A percentile compares a stretch with the other conserved stretches of the same genome.
phyloP scores from a whole-genome alignment of 495 filamentous ascomycete genomes.

The Usnea hakonensis region DNA sequence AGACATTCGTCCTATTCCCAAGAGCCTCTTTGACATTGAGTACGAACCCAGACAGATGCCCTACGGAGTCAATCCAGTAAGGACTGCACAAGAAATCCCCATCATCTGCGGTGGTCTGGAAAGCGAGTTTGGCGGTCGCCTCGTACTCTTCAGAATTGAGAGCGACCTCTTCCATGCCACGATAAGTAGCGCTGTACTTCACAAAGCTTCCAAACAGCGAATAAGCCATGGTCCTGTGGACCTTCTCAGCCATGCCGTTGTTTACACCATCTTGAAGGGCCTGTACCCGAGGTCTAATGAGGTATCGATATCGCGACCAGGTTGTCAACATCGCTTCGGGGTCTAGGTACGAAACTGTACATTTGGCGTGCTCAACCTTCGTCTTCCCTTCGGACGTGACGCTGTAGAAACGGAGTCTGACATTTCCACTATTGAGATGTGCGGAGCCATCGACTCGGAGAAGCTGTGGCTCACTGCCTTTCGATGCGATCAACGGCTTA shows the following conservation, averaged over 20 bases:
- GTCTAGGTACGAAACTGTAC: constrained; percentile 35
- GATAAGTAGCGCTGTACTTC: constrained; percentile 52
- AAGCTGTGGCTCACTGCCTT: constrained; percentile 43
- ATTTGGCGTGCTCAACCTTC: constrained; percentile 43
- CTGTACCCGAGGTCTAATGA: constrained; percentile 40
- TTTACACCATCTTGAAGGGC: constrained; percentile 32
- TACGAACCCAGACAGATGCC: constrained; percentile 57
- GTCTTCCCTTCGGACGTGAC: constrained; percentile 41
- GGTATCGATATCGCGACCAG: constrained; percentile 42
- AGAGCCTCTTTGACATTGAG: constrained; percentile 57
- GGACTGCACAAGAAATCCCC: constrained; percentile 44
- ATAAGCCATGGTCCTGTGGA: constrained; percentile 56
- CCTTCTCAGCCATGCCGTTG: constrained; percentile 24
- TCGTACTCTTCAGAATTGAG: constrained; percentile 26
- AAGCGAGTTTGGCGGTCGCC: constrained; percentile 25
- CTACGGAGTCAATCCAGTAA: constrained; percentile 51
- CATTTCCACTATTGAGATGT: constrained; percentile 29
- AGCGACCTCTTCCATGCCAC: constrained; percentile 43
- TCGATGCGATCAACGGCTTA: constrained; percentile 60
- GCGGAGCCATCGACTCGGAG: constrained; percentile 35
- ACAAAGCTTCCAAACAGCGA: constrained; percentile 58
- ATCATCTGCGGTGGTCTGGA: constrained; percentile 40
- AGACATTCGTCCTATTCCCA: constrained; percentile 50
- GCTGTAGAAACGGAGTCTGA: constrained; percentile 35
- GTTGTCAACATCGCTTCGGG: constrained; percentile 27